Evolutionary conservation across 2,329 filamentous ascomycete genomes (phyloP), one percentile per base, ranked within the genome.

Genomic region (Lachnellula occidentalis): DNA sequence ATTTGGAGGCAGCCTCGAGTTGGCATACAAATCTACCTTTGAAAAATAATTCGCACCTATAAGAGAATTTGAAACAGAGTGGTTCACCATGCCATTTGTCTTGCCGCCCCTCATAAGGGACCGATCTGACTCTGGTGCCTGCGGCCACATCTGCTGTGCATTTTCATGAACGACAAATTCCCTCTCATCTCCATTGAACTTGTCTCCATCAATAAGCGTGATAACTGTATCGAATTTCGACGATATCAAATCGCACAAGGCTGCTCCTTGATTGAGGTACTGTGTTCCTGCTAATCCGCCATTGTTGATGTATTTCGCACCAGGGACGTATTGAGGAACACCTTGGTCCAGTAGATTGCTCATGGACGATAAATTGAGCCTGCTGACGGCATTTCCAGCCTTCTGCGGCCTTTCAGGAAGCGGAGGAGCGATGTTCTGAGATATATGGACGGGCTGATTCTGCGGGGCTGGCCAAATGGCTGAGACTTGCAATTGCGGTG

Each of bases 21-120:
- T 95, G 45, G 82, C 78, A 67, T 95, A 95, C 1, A 85, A 72
- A 64, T 90, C 86, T 14, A 90, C 87, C 69, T 94, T 95, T 14
- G 83, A 78, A 62, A 91, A 90, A 66, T 85, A 83, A 57, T 78
- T 81, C 8, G 76, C 76, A 11, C 76, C 75, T 2, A 74, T 69
- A 2, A 74, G 66, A 15, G 70, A 68, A 50, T 73, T 70, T 7
- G 70, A 70, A 46, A 63, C 56, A 2, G 56, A 49, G 19, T 75
- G 73, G 58, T 50, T 69, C 55, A 57, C 67, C 63, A 60, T 69
- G 66, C 58, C 67, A 66, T 57, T 67, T 58, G 52, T 60, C 59
- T 61, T 71, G 66, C 61, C 70, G 21, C 45, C 45, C 11, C 59
- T 61, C n/a, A 43, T n/a, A 21, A 58, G n/a, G 19, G 42, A 54